Evolutionary conservation across 2,329 filamentous ascomycete species (phyloP).

Genomic region (Hymenoscyphus occultus): DNA sequence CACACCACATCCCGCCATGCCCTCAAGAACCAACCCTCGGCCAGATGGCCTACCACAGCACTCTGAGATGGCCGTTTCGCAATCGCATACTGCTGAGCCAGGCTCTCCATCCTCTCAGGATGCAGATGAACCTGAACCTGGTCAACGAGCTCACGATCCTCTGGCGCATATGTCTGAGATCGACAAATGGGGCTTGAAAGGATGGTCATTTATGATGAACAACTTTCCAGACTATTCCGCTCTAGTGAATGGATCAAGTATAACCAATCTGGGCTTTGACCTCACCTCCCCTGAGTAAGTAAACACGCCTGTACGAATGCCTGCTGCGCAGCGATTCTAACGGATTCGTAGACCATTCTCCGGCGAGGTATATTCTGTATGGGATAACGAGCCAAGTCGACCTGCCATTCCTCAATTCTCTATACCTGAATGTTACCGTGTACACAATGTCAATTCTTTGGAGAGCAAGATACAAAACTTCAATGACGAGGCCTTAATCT

Average conservation of each 20-base stretch:
- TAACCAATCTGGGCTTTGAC: conserved; percentile 55
- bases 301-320: background rate
- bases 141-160: conserved; percentile 51
- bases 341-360: conserved; percentile 43
- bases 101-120: conserved; percentile 25
- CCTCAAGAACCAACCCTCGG: conserved; percentile 18
- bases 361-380: conserved; percentile 58
- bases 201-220: conserved; percentile 57
- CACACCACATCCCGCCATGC: conserved; percentile 26
- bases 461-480: conserved; percentile 64
- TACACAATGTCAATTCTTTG: conserved; percentile 63
- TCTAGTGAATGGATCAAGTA: conserved; percentile 58
- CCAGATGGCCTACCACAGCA: conserved; percentile 25
- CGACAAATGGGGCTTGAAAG: conserved; percentile 65
- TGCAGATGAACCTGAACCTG: conserved; percentile 22
- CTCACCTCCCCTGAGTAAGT: conserved; percentile 56
- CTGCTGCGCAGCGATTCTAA: conserved; percentile 13
- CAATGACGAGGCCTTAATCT: conserved; percentile 67
- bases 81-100: conserved; percentile 27
- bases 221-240: conserved; percentile 62
- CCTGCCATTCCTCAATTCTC: conserved; percentile 56
- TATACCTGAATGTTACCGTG: conserved; percentile 64
- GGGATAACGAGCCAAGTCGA: conserved; percentile 57
- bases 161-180: conserved; percentile 58
- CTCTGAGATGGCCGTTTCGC: conserved; percentile 16